Evolutionary conservation across 164 flowering plant species (phyloP), one percentile per base, ranked within the genome.

Genomic region (Aristolochia contorta): DNA sequence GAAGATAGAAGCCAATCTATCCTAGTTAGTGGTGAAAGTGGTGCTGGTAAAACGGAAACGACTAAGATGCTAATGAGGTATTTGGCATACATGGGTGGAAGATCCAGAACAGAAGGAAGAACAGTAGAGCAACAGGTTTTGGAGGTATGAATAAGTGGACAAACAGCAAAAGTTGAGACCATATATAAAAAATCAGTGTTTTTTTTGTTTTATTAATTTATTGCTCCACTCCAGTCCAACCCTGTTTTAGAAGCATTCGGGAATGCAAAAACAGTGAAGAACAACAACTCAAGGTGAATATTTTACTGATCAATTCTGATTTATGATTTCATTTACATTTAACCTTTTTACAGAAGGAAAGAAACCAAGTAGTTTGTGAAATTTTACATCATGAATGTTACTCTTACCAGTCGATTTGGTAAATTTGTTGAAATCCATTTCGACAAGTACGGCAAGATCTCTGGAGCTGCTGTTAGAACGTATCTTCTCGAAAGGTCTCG

Each of bases 181-280:
- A 37, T 6, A 37, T 37, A 6, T 37, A 0, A 37, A 37, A 37
- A 37, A 27, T n/a, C 16, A 33, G 30, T 2, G 2, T 27, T 47
- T 15, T n/a, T 16, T 47, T 45, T 57, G 48, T 25, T 18, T 18
- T 37, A 37, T 37, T 37, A 6, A 37, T 10, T 37, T 37, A 37
- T 37, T 7, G 43, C 43, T 37, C 12, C 43, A 37, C 12, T 66
- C 53, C 78, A 88, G 96, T 88, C 96, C 64, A 88, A 88, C 60
- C 96, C 92, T 57, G 96, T 88, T 25, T 65, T 88, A 53, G 92
- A 88, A 75, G 96, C 96, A 73, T 88, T 88, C 74, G 96, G 92
- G 25, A 85, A 88, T 71, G 90, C 96, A 24, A 88, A 85, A 75
- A 85, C 92, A 27, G 85, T 85, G 37, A 84, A 80, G 72, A 88